phyloP scores from a whole-genome alignment of 371 early-diverging fungal species.

The Mortierella sp. region DNA sequence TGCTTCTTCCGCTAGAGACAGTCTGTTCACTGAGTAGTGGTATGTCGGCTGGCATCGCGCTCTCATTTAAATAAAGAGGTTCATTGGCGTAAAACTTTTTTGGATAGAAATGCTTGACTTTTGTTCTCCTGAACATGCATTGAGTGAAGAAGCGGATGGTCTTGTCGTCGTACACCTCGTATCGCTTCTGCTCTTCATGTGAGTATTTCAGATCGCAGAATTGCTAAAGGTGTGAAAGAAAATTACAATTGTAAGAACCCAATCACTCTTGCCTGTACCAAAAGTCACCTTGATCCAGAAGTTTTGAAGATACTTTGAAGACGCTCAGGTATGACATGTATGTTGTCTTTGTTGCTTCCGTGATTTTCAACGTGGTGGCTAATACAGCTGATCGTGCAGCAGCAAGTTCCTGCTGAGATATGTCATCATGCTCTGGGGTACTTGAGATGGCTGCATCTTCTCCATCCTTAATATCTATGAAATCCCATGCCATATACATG shows the following conservation, averaged over 20 bases:
- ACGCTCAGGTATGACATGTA: neutral
- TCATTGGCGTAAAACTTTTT: slow-evolving; percentile 3
- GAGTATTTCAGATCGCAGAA: neutral
- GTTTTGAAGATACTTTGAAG: neutral
- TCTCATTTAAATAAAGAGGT: neutral
- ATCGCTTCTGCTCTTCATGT: too few species aligned
- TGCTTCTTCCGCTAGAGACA: neutral
- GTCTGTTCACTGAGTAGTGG: too few species aligned
- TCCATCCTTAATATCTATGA: neutral
- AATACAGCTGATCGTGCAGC: neutral
- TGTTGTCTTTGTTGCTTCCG: neutral
- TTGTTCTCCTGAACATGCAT: slow-evolving; percentile 1
- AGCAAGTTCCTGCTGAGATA: neutral
- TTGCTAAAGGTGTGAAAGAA: neutral
- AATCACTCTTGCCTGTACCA: neutral
- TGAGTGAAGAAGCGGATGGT: neutral
- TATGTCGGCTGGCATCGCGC: neutral
- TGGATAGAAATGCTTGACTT: neutral
- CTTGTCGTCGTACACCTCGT: neutral
- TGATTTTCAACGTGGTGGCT: neutral
- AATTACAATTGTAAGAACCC: neutral
- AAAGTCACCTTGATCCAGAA: neutral
- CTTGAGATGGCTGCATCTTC: neutral
- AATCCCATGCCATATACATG: slow-evolving; percentile 1
- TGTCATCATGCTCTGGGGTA: neutral